Percentiles rank a stretch among this genome's conserved stretches.
Conservation (phyloP, 257 asterid species). For the Solanum ossicruentum region DNA sequence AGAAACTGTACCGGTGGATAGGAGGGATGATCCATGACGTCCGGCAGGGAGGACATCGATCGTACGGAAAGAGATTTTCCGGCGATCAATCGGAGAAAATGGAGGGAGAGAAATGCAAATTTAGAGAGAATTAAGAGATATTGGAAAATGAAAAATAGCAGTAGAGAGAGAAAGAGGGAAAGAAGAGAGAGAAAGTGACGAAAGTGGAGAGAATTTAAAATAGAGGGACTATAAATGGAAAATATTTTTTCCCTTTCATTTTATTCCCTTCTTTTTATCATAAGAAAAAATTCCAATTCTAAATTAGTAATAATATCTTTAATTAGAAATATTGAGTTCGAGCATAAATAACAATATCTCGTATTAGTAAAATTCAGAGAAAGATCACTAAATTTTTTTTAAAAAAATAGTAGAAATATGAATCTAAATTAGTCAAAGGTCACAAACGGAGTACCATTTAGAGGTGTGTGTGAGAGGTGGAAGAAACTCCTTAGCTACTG, state of each 20-base stretch:
- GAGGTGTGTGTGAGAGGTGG: not conserved
- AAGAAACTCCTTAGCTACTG: not conserved
- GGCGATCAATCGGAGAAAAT: not conserved
- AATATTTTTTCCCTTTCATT: not conserved
- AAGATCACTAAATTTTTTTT: not conserved
- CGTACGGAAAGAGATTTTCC: not conserved
- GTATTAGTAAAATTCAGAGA: accelerated
- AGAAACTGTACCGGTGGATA: not conserved
- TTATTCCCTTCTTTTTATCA: not conserved
- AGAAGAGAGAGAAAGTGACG: not conserved
- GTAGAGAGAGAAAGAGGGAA: not conserved
- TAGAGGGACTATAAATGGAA: not conserved
- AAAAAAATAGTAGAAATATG: too few species aligned
- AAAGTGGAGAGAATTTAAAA: not conserved
- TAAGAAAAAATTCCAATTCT: not conserved
- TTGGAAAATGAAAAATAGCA: not conserved
- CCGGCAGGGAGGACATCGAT: not conserved
- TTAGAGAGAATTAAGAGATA: not conserved
- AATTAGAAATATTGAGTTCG: not conserved
- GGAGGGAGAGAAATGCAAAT: not conserved
- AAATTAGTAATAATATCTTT: not conserved
- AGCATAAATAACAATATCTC: not conserved
- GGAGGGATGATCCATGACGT: not conserved
- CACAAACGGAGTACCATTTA: not conserved
- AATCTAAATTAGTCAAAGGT: not conserved